phyloP scores from a whole-genome alignment of 352 stramenopile genomes.

The Hyphochytrium catenoides region DNA sequence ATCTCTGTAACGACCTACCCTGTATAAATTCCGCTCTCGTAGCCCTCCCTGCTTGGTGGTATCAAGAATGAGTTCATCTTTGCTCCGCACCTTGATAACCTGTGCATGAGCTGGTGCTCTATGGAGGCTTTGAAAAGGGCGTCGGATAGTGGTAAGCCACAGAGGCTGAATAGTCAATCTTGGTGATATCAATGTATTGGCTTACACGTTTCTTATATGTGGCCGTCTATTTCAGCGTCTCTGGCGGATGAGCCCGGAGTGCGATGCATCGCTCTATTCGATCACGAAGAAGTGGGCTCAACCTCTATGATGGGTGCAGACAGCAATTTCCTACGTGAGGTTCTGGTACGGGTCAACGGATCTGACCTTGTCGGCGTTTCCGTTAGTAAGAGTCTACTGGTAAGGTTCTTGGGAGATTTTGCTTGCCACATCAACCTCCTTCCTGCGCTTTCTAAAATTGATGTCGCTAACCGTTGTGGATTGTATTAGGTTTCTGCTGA shows the following conservation, averaged over 20 bases:
- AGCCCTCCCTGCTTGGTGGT: conserved; percentile 72
- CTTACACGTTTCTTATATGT: conserved; percentile 13
- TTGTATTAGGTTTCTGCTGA: conserved; percentile 82
- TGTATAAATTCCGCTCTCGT: too few species aligned
- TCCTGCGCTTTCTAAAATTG: too few species aligned
- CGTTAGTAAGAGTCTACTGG: conserved; percentile 36
- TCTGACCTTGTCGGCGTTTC: conserved; percentile 24
- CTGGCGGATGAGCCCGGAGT: conserved; percentile 50
- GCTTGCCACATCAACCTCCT: too few species aligned
- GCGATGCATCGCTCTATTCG: conserved; percentile 81
- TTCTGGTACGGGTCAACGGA: conserved; percentile 27
- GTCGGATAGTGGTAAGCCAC: conserved; percentile 13
- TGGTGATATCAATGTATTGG: not conserved
- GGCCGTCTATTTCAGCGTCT: conserved; percentile 13
- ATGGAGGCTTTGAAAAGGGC: conserved; percentile 57
- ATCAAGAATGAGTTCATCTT: conserved; percentile 85
- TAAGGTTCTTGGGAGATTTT: too few species aligned
- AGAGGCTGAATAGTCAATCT: conserved; percentile 12
- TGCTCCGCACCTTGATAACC: conserved; percentile 86
- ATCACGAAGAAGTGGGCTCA: conserved; percentile 94
- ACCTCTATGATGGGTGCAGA: conserved; percentile 53
- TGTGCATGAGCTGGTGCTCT: conserved; percentile 81
- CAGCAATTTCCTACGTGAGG: conserved; percentile 44
- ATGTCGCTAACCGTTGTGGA: too few species aligned
- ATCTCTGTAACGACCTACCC: too few species aligned